Conservation (phyloP, 2,329 filamentous ascomycete genomes). For the Huntiella decipiens region DNA sequence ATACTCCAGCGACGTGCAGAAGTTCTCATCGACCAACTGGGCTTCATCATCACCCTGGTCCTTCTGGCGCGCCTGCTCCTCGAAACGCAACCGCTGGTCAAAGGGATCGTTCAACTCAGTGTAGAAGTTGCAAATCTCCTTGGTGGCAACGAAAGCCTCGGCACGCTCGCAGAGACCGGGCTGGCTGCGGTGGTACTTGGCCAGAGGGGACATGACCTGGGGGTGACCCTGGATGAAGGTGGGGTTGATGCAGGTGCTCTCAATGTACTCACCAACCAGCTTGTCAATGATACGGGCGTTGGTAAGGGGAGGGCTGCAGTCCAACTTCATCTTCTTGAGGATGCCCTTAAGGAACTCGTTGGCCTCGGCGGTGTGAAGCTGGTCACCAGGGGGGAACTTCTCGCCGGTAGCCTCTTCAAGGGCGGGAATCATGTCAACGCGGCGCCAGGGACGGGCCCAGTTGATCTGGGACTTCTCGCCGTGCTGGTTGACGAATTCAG, state of each 20-base stretch:
- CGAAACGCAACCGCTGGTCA: constrained; percentile 67
- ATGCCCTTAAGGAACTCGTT: constrained; percentile 71
- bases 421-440: constrained; percentile 79
- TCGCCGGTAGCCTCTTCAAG: constrained; percentile 79
- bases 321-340: constrained; percentile 75
- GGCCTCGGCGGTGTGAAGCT: constrained; percentile 78
- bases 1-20: constrained; percentile 76
- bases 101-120: constrained; percentile 89
- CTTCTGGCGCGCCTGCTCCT: constrained; percentile 93
- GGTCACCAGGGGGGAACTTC: constrained; percentile 77
- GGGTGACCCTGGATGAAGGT: constrained; percentile 78
- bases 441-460: constrained; percentile 88
- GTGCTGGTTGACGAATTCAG: constrained; percentile 67
- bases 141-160: constrained; percentile 64
- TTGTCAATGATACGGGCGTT: constrained; percentile 95
- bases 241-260: constrained; percentile 82
- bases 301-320: constrained; percentile 77
- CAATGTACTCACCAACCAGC: constrained; percentile 83
- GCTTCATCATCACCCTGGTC: constrained; percentile 93
- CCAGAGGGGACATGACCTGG: constrained; percentile 45
- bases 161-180: constrained; percentile 88
- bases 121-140: constrained; percentile 77
- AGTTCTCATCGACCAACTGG: constrained; percentile 88
- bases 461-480: constrained; percentile 83
- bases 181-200: constrained; percentile 67